These are phyloP conservation scores for Anthostomella pinea DNA, from an alignment of 2,329 filamentous ascomycete species.

Conservation along the genomic window DNA sequence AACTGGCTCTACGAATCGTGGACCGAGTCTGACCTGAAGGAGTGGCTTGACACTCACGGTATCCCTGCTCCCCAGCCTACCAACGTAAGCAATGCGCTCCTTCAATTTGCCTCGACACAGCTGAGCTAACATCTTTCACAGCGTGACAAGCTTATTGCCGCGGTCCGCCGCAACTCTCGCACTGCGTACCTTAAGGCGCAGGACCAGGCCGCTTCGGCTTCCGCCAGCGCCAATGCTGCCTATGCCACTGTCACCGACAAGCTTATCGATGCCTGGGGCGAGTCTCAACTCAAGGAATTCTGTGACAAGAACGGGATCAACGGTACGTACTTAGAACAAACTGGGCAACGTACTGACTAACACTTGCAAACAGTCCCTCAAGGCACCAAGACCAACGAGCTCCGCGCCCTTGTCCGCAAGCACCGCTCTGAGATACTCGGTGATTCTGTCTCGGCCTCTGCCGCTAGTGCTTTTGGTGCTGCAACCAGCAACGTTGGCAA, in stretches of 20 bases:
- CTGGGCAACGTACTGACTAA: too few species aligned
- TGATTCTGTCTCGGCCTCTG: slow-evolving; percentile 58
- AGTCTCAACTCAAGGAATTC: slow-evolving; percentile 86
- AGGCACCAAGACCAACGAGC: slow-evolving; percentile 85
- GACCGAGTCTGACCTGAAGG: slow-evolving; percentile 91
- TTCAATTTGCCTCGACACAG: not conserved
- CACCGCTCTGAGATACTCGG: slow-evolving; percentile 71
- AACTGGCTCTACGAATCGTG: slow-evolving; percentile 91
- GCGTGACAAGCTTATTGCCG: slow-evolving; percentile 85
- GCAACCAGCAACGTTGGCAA: slow-evolving; percentile 75
- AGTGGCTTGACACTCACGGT: slow-evolving; percentile 87
- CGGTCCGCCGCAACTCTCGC: slow-evolving; percentile 86
- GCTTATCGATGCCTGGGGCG: slow-evolving; percentile 86
- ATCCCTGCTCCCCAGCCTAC: slow-evolving; percentile 82
- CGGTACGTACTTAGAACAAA: slow-evolving; percentile 33
- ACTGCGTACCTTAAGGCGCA: slow-evolving; percentile 69
- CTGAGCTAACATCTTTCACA: slow-evolving; percentile 25
- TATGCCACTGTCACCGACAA: slow-evolving; percentile 76
- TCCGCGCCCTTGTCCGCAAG: slow-evolving; percentile 86
- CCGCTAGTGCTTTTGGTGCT: slow-evolving; percentile 62
- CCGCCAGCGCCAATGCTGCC: slow-evolving; percentile 64
- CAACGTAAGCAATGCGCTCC: slow-evolving; percentile 37
- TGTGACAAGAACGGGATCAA: slow-evolving; percentile 82
- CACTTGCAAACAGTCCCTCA: slow-evolving; percentile 68
- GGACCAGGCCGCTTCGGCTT: slow-evolving; percentile 57